Percentiles rank a stretch among this genome's conserved stretches.
Evolutionary conservation across 495 filamentous ascomycete genomes (phyloP).

Genomic region (Polyplosphaeria fusca): DNA sequence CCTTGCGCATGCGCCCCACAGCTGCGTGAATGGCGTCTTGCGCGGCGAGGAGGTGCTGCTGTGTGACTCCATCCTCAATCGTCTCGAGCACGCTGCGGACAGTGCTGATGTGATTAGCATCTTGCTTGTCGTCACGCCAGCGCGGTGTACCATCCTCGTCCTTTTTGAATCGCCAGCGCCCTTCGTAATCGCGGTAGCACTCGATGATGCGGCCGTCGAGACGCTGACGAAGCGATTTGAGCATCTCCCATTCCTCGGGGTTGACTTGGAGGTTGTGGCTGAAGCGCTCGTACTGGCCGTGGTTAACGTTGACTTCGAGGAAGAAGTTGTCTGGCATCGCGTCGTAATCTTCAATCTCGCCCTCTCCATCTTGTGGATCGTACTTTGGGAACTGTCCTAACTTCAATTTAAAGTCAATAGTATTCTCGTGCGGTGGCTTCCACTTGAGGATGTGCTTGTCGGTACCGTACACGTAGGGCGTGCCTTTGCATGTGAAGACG

Average conservation of each 20-base stretch:
- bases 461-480: constrained; percentile 82
- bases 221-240: constrained; percentile 66
- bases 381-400: constrained; percentile 68
- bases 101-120: constrained; percentile 82
- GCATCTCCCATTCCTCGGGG: constrained; percentile 73
- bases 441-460: constrained; percentile 94
- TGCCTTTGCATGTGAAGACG: constrained; percentile 88
- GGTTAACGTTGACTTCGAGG: constrained; percentile 54
- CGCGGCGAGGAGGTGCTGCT: constrained; percentile 65
- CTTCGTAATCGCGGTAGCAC: constrained; percentile 70
- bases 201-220: constrained; percentile 85
- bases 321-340: constrained; percentile 53
- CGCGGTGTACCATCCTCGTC: constrained; percentile 56
- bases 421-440: constrained; percentile 92
- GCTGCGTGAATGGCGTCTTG: constrained; percentile 59
- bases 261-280: constrained; percentile 62
- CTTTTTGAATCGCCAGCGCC: constrained; percentile 67
- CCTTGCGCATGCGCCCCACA: constrained; percentile 9
- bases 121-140: constrained; percentile 84
- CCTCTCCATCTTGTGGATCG: constrained; percentile 55
- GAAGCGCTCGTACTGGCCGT: constrained; percentile 59
- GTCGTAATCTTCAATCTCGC: constrained; percentile 55
- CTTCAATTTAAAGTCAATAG: constrained; percentile 80
- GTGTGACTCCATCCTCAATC: constrained; percentile 68
- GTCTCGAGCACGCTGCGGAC: constrained; percentile 79